A percentile compares a stretch with the other conserved stretches of the same genome.
Evolutionary conservation across 805 yeast genomes (phyloP).

Genomic region (Kuraishia ogatae): DNA sequence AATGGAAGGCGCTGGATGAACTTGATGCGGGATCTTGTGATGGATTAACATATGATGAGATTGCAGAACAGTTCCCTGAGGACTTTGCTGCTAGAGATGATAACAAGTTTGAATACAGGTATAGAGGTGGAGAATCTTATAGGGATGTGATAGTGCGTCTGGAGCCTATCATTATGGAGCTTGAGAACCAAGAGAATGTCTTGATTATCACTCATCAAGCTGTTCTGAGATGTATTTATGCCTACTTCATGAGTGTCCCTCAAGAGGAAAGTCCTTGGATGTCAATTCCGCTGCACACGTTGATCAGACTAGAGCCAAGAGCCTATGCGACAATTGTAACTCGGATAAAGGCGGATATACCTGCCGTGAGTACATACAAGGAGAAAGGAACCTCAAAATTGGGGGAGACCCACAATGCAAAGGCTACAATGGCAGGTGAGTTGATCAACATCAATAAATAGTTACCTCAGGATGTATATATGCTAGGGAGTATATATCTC

Average conservation of each 20-base stretch:
- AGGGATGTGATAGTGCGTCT: slow-evolving; percentile 90
- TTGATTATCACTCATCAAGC: slow-evolving; percentile 97
- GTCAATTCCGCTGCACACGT: slow-evolving; percentile 94
- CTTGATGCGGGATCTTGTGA: slow-evolving; percentile 97
- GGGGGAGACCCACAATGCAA: slow-evolving; percentile 36
- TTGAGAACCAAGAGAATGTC: slow-evolving; percentile 94
- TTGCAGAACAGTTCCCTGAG: slow-evolving; percentile 77
- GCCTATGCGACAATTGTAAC: slow-evolving; percentile 87
- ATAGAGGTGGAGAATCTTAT: slow-evolving; percentile 95
- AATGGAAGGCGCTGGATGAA: slow-evolving; percentile 97
- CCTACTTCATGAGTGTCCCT: slow-evolving; percentile 97
- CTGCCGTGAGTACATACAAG: slow-evolving; percentile 95
- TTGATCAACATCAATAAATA: slow-evolving; percentile 24
- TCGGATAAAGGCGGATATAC: slow-evolving; percentile 89
- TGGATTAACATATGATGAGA: slow-evolving; percentile 93
- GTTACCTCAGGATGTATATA: neutral
- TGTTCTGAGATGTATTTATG: slow-evolving; percentile 90
- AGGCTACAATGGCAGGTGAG: slow-evolving; percentile 36
- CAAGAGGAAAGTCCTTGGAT: slow-evolving; percentile 98
- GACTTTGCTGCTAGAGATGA: slow-evolving; percentile 95
- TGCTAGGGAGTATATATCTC: neutral
- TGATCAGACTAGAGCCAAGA: slow-evolving; percentile 90
- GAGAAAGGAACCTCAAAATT: slow-evolving; percentile 80
- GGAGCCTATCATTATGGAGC: slow-evolving; percentile 97
- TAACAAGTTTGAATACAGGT: slow-evolving; percentile 90